Percentiles rank a stretch among this genome's conserved stretches.
Conservation (phyloP, 176 grass and related monocot species). For the Cenchrus purpureus region DNA sequence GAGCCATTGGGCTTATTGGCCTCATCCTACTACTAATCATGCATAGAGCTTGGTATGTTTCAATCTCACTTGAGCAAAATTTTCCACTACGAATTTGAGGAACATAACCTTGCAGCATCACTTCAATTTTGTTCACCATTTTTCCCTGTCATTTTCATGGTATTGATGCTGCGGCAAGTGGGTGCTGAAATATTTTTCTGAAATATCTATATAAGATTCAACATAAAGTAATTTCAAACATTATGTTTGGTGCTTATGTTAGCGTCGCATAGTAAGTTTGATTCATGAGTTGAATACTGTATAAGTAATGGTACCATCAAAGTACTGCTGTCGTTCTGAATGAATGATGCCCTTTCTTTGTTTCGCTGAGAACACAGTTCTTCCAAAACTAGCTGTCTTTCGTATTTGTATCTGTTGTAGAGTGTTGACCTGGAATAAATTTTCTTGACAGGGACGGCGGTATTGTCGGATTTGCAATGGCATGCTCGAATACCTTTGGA, state of each 20-base stretch:
- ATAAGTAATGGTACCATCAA: neutral
- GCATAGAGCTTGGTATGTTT: constrained; percentile 76
- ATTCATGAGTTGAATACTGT: constrained; percentile 19
- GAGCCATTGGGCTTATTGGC: constrained; percentile 92
- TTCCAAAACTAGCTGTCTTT: constrained; percentile 12
- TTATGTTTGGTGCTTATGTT: constrained; percentile 15
- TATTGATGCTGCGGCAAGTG: neutral
- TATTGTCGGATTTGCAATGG: constrained; percentile 98
- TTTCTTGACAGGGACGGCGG: constrained; percentile 67
- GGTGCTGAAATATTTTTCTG: constrained; percentile 24
- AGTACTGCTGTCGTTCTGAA: neutral
- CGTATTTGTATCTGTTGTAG: constrained; percentile 1
- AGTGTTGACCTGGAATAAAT: constrained; percentile 35
- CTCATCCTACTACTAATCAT: constrained; percentile 92
- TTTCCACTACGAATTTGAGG: constrained; percentile 6
- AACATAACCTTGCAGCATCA: constrained; percentile 7
- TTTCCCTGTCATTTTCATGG: neutral
- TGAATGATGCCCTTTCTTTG: neutral
- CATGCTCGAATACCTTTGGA: constrained; percentile 99
- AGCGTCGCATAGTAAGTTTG: neutral
- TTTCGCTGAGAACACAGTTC: constrained; percentile 13
- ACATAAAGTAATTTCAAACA: neutral
- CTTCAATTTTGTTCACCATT: constrained; percentile 8
- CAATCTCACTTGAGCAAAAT: constrained; percentile 38
- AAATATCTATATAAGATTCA: constrained; percentile 5